Evolutionary conservation across 2,329 filamentous ascomycete species (phyloP), one percentile per base, ranked within the genome.

Genomic region (Arthrobotrys megalospora): DNA sequence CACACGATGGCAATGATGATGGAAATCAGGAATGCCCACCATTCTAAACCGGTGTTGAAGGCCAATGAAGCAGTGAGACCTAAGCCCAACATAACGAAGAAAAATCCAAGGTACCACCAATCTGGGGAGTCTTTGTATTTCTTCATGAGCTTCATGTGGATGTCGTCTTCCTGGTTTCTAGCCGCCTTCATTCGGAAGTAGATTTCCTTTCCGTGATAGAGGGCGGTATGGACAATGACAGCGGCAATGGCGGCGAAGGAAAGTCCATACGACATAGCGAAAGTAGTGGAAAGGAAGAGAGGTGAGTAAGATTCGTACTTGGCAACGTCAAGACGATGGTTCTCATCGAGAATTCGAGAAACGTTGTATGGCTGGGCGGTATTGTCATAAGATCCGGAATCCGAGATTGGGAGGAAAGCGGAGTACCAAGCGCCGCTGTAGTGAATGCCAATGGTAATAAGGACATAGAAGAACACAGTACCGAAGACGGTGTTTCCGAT

Each of bases 401-500:
- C 91, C 81, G 89, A 92, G 83, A 93, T 93, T 2, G 91, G 90
- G 11, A 92, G 83, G 81, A 88, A 92, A 72, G 88, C 83, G 2
- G 86, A 86, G 81, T 90, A 92, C 89, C 90, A 93, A 0, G 86
- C 85, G 8, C 89, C 89, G 6, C 86, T 88, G 82, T 90, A 94
- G 82, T 93, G 91, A 16, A 93, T 84, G 4, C 87, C 84, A 0
- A 88, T 85, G 0, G 88, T 86, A 2, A 87, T 84, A n/a, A 91
- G 83, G 73, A 92, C 87, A 82, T 89, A 92, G 82, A 91, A 92
- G 0, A 88, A 28, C 0, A 91, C 85, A 32, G 92, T 88, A 14
- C 91, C 91, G 38, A 92, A 88, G 47, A 92, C 83, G 0, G 90
- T 92, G 82, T 93, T 93, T 72, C 89, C 90, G 80, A 93, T 93